Percentiles rank a stretch among this genome's conserved stretches.
Evolutionary conservation across 495 filamentous ascomycete genomes (phyloP).

Genomic region (Pyrenopolyporus hunteri): DNA sequence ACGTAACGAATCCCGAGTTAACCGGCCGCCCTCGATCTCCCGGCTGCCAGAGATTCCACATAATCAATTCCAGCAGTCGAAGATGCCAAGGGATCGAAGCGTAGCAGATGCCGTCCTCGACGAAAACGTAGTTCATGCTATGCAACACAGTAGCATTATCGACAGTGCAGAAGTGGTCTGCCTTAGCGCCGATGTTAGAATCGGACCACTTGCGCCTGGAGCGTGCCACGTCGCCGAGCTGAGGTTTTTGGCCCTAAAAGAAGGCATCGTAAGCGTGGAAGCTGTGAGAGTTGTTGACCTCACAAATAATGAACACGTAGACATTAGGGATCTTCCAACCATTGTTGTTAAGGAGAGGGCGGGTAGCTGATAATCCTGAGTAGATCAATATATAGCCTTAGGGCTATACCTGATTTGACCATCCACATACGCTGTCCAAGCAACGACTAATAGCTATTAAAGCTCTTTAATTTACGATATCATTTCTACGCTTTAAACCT

Average conservation of each 20-base stretch:
- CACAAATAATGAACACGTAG: constrained; percentile 77
- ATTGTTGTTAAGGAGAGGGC: no score
- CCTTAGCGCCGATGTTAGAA: constrained; percentile 79
- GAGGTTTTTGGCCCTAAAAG: constrained; percentile 75
- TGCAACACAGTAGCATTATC: constrained; percentile 75
- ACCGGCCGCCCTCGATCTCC: constrained; percentile 57
- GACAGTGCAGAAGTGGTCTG: constrained; percentile 78
- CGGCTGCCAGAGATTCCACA: constrained; percentile 24
- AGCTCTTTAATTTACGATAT: no score
- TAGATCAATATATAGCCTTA: constrained; percentile 32
- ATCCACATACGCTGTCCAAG: no score
- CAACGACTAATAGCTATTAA: no score
- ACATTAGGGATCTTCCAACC: constrained; percentile 80
- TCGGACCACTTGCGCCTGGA: constrained; percentile 77
- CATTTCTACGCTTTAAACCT: no score
- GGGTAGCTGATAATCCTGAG: no score
- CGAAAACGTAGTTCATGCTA: constrained; percentile 81
- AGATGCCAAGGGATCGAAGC: constrained; percentile 36
- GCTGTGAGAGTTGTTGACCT: constrained; percentile 83
- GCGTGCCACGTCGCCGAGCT: constrained; percentile 83
- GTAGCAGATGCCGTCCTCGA: constrained; percentile 83
- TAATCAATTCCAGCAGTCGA: constrained; percentile 17
- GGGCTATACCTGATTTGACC: neutral
- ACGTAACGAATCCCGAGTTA: constrained; percentile 66
- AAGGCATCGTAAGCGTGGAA: constrained; percentile 78